Evolutionary conservation across 768 basidiomycete genomes (phyloP), one percentile per base, ranked within the genome.

Genomic region (Ramaria sp.): DNA sequence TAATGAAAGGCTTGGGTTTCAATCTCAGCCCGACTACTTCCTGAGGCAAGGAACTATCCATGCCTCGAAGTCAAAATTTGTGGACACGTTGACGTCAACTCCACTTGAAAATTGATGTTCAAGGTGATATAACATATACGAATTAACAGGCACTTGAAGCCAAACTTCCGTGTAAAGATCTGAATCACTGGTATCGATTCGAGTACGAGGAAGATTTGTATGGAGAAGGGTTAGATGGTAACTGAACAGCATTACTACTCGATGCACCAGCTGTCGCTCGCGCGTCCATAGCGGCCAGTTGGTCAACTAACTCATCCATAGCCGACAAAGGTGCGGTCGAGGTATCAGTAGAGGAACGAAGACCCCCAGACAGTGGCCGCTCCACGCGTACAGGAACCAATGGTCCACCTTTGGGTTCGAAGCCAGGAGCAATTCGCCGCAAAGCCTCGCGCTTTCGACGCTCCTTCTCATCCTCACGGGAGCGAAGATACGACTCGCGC

Each of bases 261-360:
- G 28, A 16, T 47, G 45, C 16, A 30, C 24, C 27, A 25, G 38
- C 9, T 34, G 61, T 58, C 54, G 36, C 56, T 37, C 42, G 39
- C 18, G 73, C 69, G 50, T 82, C 81, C 65, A 94, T 65, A 25
- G 75, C 82, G 34, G 85, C 89, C 41, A 93, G 71, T 59, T 85
- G 82, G 60, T 87, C 79, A n/a, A 90, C 87, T 27, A 92, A 67
- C 58, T 86, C 81, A 48, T 88, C 83, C 86, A 93, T 88, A 15
- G 83, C 83, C 36, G 83, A 81, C 58, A 67, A 71, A 16, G 65
- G 41, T 48, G 27, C 60, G 59, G 5, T 56, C 59, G 39, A 24
- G 1, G 39, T 15, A 15, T 54, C 55, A 1, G 60, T 49, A 16
- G 63, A 34, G 5, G 63, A 62, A 22, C 59, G 57, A 66, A 66